These are phyloP conservation scores for Xylaria sp. DNA, from an alignment of 2,329 filamentous ascomycete genomes.

Conservation along the genomic window DNA sequence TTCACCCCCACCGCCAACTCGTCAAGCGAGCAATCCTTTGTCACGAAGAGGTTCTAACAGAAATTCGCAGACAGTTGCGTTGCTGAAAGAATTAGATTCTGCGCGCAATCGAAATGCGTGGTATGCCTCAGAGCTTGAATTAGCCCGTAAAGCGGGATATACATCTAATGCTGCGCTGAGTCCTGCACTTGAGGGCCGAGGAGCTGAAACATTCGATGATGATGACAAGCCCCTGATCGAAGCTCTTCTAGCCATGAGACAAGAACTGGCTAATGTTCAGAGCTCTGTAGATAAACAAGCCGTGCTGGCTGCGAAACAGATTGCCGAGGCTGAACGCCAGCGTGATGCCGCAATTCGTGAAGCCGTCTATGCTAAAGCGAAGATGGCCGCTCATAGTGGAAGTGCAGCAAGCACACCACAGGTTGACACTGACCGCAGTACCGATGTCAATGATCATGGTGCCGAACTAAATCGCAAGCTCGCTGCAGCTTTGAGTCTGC, in stretches of 20 bases:
- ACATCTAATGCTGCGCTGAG: slow-evolving; percentile 75
- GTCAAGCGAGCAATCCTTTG: slow-evolving; percentile 69
- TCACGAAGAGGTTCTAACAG: slow-evolving; percentile 69
- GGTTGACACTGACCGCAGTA: slow-evolving; percentile 69
- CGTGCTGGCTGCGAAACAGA: slow-evolving; percentile 83
- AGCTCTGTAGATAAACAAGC: slow-evolving; percentile 89
- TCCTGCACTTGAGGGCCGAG: slow-evolving; percentile 79
- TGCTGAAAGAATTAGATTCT: slow-evolving; percentile 88
- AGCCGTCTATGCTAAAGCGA: slow-evolving; percentile 94
- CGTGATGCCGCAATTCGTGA: slow-evolving; percentile 94
- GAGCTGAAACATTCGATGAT: slow-evolving; percentile 84
- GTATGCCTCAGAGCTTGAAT: slow-evolving; percentile 94
- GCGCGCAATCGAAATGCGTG: slow-evolving; percentile 90
- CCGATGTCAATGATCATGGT: slow-evolving; percentile 66
- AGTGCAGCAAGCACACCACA: slow-evolving; percentile 72
- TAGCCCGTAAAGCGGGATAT: slow-evolving; percentile 92
- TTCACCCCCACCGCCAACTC: slow-evolving; percentile 68
- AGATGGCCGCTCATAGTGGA: slow-evolving; percentile 79
- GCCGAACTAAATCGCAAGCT: slow-evolving; percentile 84
- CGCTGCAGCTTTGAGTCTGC: slow-evolving; percentile 80
- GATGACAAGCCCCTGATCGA: slow-evolving; percentile 93
- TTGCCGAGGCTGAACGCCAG: slow-evolving; percentile 94
- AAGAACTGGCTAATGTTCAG: slow-evolving; percentile 90
- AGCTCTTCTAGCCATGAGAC: slow-evolving; percentile 89
- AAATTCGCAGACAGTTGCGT: slow-evolving; percentile 75